Base-by-base conservation (phyloP, 768 basidiomycete genomes). In the Hygrocybe coccinea region DNA sequence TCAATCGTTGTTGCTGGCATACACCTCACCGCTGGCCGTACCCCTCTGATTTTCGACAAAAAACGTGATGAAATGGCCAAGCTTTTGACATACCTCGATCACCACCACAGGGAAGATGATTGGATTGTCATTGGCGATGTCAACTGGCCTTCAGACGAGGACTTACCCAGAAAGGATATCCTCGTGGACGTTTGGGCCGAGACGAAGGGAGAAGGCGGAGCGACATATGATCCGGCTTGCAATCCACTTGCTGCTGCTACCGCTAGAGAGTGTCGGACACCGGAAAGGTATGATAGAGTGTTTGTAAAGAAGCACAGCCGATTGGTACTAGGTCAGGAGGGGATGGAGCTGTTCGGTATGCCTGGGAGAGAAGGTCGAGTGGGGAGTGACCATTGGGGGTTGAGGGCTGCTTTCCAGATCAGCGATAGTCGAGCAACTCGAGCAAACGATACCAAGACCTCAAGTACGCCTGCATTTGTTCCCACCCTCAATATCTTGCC, bases 351-450 rank as follows among this genome's bases (percentile, higher is more conserved):
- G 21, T 54, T 54, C 19, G 53, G 53, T 12, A 24, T 54, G 24
- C 53, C 53, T 17, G 21, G 39, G 14, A 2, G 11, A 12, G 38
- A 29, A 7, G 24, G 36, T 8, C n/a, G 21, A 39, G 52, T 41
- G n/a, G 53, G 39, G 15, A 54, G 53, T 19, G 53, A 54, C 19
- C 53, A 54, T 37, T 54, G 53, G 53, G 53, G 53, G 17, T 47
- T 54, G 43, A 45, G 34, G 8, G 53, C 34, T 34, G 44, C 17
- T 19, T 15, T 54, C 11, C 24, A 33, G 12, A 2, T 54, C 15
- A 17, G 14, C 21, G 52, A 53, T 22, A n/a, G 15, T 9, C 15
- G 4, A 11, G 15, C 19, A 2, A 5, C 2, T 19, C 34, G 7
- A 36, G 15, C 25, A 21, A 8, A 24, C 2, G n/a, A 44, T n/a